Base-by-base conservation (phyloP, 2,329 filamentous ascomycete species). In the Alternaria incomplexa region DNA sequence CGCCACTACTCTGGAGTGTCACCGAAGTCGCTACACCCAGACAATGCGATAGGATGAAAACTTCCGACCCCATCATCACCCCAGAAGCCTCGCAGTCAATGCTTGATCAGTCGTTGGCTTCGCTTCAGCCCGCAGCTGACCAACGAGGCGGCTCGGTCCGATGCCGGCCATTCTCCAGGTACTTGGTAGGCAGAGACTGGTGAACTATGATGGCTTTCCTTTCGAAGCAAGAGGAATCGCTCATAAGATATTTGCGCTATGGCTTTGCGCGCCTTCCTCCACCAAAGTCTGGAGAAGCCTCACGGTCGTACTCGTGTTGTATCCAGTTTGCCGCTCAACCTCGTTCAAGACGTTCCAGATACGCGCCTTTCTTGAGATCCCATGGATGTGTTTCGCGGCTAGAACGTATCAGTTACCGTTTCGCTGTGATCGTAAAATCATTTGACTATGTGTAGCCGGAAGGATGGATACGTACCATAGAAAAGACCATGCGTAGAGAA, bases 311-410 rank as follows among this genome's bases (percentile, higher is more conserved):
- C 65, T 51, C 4, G 75, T 77, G 9, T 74, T 72, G 54, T 77
- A 78, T 13, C 76, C 75, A n/a, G 76, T 69, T 40, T 75, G 65
- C 48, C 58, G 67, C 40, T 79, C 73, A 13, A 78, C 73, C 25
- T 77, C 72, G 17, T 75, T 68, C 15, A 79, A 58, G 4, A 78
- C 66, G 22, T 70, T 73, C 76, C 76, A 79, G 15, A 79, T 69
- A 13, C 73, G 65, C 7, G 75, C 75, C 62, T 79, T 79, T 6
- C 70, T 70, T 6, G 71, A 73, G 26, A 78, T 67, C 2, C 73
- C 73, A 12, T 74, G 51, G 17, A 79, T 79, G 26, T 79, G 75
- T 58, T 79, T 79, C 9, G 73, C 76, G n/a, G 76, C 74, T 77
- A 28, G 4, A 55, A 20, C 8, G n/a, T 7, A 17, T 10, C 23